Percentiles rank a stretch among this genome's conserved stretches.
These are phyloP conservation scores for Anisogramma anomala DNA, from an alignment of 2,329 filamentous ascomycete genomes.

Conservation along the genomic window DNA sequence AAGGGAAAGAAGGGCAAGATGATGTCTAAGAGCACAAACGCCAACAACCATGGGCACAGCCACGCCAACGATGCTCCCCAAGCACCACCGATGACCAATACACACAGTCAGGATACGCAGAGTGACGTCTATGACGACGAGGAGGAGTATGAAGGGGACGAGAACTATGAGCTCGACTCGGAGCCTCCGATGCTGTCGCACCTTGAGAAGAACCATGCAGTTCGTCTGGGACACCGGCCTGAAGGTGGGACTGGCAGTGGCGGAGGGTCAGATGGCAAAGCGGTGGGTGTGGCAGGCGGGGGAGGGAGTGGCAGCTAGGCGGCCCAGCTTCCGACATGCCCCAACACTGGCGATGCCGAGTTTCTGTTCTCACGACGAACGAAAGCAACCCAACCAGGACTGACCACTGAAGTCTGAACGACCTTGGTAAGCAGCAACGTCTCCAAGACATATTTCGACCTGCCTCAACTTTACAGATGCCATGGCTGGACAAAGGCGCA, in stretches of 20 bases:
- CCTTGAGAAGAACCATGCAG: background rate
- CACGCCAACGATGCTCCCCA: conserved; percentile 11
- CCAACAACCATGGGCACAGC: conserved; percentile 18
- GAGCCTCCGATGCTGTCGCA: conserved; percentile 2
- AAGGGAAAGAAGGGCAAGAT: conserved; percentile 80
- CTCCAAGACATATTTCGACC: too few species aligned
- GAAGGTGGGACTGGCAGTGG: conserved; percentile 4
- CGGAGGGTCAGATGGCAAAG: background rate
- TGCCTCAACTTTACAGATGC: too few species aligned
- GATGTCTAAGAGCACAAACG: conserved; percentile 33
- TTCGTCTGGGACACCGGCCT: background rate
- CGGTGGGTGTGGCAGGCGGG: background rate
- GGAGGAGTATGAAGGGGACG: conserved; percentile 13
- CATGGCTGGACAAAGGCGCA: too few species aligned
- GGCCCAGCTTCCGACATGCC: background rate
- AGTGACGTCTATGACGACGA: conserved; percentile 14
- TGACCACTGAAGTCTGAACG: too few species aligned
- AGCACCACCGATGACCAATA: conserved; percentile 17
- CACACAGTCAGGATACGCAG: conserved; percentile 16
- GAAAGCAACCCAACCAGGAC: too few species aligned
- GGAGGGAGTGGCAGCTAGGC: background rate
- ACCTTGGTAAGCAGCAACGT: too few species aligned
- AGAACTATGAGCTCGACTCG: conserved; percentile 8
- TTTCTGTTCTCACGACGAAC: too few species aligned
- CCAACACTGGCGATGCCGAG: background rate